Conservation (phyloP, 129 eudicot genomes). For the Silybum marianum region DNA sequence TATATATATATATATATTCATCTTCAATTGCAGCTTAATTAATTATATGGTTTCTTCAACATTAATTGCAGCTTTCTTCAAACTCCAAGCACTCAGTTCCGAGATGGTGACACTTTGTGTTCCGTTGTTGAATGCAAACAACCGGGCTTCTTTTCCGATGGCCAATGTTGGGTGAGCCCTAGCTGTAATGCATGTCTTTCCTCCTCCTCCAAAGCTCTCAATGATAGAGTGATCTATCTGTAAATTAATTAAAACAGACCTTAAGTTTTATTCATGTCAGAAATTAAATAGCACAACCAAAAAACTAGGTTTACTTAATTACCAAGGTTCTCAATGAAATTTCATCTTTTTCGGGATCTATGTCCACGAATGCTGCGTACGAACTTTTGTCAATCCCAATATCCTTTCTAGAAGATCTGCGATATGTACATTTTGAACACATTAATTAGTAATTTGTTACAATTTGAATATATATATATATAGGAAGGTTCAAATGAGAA, state of each 20-base stretch:
- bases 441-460: background rate
- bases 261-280: background rate
- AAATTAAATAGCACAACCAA: background rate
- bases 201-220: constrained; percentile 73
- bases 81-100: constrained; percentile 39
- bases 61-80: constrained; percentile 39
- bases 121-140: constrained; percentile 55
- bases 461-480: background rate
- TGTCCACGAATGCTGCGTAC: constrained; percentile 55
- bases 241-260: background rate
- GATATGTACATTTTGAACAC: constrained; percentile 1
- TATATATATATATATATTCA: no score
- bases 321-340: constrained; percentile 64
- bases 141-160: constrained; percentile 37
- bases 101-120: constrained; percentile 36
- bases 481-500: background rate
- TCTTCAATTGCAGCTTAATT: background rate
- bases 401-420: constrained; percentile 49
- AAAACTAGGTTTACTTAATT: background rate
- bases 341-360: constrained; percentile 48
- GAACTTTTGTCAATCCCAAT: constrained; percentile 31
- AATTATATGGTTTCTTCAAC: constrained; percentile 15
- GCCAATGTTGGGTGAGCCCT: constrained; percentile 77
- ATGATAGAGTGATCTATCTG: constrained; percentile 78
- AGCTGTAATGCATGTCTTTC: constrained; percentile 66